These are phyloP conservation scores for Ilex asprella DNA, from an alignment of 257 asterid species.

Conservation along the genomic window DNA sequence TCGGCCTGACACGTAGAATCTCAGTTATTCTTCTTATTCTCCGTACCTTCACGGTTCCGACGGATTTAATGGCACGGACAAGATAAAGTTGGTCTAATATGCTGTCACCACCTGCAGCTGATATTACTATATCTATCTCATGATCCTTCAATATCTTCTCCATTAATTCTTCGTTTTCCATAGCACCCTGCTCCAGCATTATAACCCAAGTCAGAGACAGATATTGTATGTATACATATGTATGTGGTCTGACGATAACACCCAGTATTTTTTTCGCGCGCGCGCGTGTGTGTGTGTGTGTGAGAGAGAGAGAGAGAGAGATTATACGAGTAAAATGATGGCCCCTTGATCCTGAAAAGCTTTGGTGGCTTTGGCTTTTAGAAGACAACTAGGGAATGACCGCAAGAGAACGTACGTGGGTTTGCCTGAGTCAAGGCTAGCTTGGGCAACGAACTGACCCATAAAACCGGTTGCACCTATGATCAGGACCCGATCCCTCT, in stretches of 20 bases:
- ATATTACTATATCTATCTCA: constrained; percentile 26
- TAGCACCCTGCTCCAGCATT: constrained; percentile 19
- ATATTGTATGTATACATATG: background rate
- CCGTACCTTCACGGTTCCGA: constrained; percentile 32
- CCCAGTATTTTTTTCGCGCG: no score
- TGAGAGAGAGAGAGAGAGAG: background rate
- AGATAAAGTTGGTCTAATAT: constrained; percentile 24
- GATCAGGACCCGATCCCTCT: constrained; percentile 16
- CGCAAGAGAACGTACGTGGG: constrained; percentile 21
- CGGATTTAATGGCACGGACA: constrained; percentile 22
- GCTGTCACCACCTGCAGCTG: constrained; percentile 28
- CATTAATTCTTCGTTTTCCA: constrained; percentile 19
- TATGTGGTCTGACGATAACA: no score
- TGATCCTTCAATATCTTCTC: constrained; percentile 22
- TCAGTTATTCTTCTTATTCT: no score
- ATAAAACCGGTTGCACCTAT: constrained; percentile 32
- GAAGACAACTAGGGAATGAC: constrained; percentile 3
- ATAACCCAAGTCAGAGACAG: background rate
- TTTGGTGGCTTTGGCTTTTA: constrained; percentile 12
- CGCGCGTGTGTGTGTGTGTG: no score
- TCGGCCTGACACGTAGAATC: no score
- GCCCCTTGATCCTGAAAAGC: constrained; percentile 27
- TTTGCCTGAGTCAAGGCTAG: constrained; percentile 23
- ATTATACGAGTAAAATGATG: constrained; percentile 18
- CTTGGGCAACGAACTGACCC: constrained; percentile 22